Evolutionary conservation across 176 grass and related monocot species (phyloP).

Genomic region (Aegilops tauschii): DNA sequence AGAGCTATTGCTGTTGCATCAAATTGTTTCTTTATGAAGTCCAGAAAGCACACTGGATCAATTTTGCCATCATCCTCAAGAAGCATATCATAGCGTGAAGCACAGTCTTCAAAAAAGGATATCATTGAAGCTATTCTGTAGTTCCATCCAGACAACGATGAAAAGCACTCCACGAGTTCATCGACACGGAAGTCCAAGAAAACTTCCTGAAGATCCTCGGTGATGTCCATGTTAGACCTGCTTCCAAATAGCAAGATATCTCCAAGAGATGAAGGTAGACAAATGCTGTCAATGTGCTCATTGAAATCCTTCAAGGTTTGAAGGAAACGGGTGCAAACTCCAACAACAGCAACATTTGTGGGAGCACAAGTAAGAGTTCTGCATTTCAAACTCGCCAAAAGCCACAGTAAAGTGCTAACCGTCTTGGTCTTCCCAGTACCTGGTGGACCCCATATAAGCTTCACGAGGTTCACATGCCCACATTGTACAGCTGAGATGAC

Average conservation of each 20-base stretch:
- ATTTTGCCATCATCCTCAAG: slow-evolving; percentile 16
- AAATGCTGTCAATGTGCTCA: background rate
- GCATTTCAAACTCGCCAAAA: slow-evolving; percentile 48
- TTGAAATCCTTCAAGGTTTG: slow-evolving; percentile 44
- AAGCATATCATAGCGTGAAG: slow-evolving; percentile 45
- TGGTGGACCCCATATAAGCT: slow-evolving; percentile 84
- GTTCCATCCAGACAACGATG: slow-evolving; percentile 48
- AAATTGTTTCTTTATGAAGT: slow-evolving; percentile 59
- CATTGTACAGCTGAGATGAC: slow-evolving; percentile 42
- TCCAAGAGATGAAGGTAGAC: slow-evolving; percentile 35
- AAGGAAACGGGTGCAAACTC: slow-evolving; percentile 54
- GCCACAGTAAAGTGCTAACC: slow-evolving; percentile 45
- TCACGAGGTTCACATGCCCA: slow-evolving; percentile 37
- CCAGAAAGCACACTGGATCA: slow-evolving; percentile 24
- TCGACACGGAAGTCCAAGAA: slow-evolving; percentile 65
- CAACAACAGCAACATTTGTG: slow-evolving; percentile 74
- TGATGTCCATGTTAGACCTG: slow-evolving; percentile 56
- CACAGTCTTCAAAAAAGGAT: slow-evolving; percentile 49
- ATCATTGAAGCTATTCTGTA: slow-evolving; percentile 43
- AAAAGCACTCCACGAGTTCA: slow-evolving; percentile 61
- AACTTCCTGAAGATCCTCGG: slow-evolving; percentile 55
- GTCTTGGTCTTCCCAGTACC: slow-evolving; percentile 89
- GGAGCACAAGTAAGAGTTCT: slow-evolving; percentile 75
- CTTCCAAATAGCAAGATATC: slow-evolving; percentile 69
- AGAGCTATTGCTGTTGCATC: slow-evolving; percentile 24